Evolutionary conservation across 805 yeast genomes (phyloP), one percentile per base, ranked within the genome.

Genomic region (Yarrowia sp.): DNA sequence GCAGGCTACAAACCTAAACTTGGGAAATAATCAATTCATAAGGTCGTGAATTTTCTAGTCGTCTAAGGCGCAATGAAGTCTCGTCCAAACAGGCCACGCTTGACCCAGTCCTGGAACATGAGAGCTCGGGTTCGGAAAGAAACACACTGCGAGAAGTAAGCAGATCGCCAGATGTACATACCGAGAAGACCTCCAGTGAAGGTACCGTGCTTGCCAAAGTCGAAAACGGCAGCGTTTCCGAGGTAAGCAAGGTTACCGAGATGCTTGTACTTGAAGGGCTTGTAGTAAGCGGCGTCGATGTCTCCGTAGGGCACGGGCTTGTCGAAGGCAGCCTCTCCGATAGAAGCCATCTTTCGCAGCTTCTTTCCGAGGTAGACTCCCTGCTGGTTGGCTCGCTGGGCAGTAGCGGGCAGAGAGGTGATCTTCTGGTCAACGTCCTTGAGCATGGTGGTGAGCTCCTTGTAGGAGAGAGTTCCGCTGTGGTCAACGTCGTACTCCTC

Each of bases 161-260:
- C 86, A 55, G 86, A 80, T 76, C 90, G 81, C 90, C 90, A 85
- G 61, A 85, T 72, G 70, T 85, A 85, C 84, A 85, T 82, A n/a
- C 88, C 88, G 39, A 84, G 71, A 56, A 85, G 71, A 1, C 88
- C 90, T 63, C 88, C 87, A 64, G 84, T 82, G 64, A 83, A 79
- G 31, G 85, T 77, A 67, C 81, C 81, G 18, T 82, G 82, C 32
- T 84, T 84, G n/a, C 83, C 79, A 62, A 82, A 70, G 70, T 85
- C 90, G 70, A 85, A 84, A 25, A 84, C 88, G 2, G 90, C 90
- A 55, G 85, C 83, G 69, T 84, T 85, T 64, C 89, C 87, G 63
- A 85, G 79, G 65, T 85, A 85, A 3, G 89, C 89, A 66, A 85
- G 74, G 7, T 86, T 83, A 8, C 90, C 90, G 66, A 85, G 73